A percentile compares a stretch with the other conserved stretches of the same genome.
phyloP scores from a whole-genome alignment of 148 eudicot species.

The Tetragonia tetragonoides region DNA sequence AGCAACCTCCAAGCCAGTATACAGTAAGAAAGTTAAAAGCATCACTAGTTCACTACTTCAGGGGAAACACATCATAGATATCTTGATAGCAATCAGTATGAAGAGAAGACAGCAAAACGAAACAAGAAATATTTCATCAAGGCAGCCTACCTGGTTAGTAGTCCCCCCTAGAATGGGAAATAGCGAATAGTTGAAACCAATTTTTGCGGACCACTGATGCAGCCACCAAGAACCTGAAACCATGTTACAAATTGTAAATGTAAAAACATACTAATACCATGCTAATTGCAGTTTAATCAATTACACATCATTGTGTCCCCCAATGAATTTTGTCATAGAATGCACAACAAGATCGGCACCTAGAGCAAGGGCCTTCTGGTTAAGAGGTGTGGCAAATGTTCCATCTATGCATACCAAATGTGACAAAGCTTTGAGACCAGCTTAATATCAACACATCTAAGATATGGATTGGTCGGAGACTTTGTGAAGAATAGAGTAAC shows the following conservation, averaged over 20 bases:
- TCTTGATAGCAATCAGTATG: not conserved
- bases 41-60: not conserved
- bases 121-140: not conserved
- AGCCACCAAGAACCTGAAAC: conserved; percentile 84
- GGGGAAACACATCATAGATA: not conserved
- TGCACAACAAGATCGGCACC: conserved; percentile 84
- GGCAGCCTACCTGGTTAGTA: conserved; percentile 73
- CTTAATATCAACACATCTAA: conserved; percentile 89
- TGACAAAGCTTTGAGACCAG: conserved; percentile 87
- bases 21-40: not conserved
- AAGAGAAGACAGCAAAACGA: not conserved
- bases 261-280: not conserved
- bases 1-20: not conserved
- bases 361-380: conserved; percentile 90
- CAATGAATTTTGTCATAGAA: conserved; percentile 78
- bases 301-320: conserved; percentile 78
- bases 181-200: conserved; percentile 57
- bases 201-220: conserved; percentile 69
- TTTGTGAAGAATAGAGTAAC: conserved; percentile 75
- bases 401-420: conserved; percentile 78
- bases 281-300: not conserved
- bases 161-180: conserved; percentile 85
- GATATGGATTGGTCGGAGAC: conserved; percentile 92
- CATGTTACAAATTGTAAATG: conserved; percentile 1
- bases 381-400: conserved; percentile 88